These are phyloP conservation scores for Zygoascus sp. DNA, from an alignment of 1,139 yeast genomes.

Conservation along the genomic window DNA sequence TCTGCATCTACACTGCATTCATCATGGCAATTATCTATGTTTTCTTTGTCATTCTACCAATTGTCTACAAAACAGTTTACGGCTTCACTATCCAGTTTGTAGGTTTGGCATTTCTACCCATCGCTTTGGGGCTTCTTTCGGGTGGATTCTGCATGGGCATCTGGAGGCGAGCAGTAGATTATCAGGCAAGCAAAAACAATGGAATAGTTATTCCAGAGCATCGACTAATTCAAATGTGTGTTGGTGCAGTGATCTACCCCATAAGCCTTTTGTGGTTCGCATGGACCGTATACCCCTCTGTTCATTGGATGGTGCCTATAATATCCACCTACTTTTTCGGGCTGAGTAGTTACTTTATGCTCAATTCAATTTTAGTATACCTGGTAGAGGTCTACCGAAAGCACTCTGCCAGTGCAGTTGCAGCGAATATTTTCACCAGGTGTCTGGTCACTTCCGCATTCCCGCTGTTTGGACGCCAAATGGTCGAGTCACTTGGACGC, in stretches of 20 bases:
- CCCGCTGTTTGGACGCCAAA: slow-evolving; percentile 61
- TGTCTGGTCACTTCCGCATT: slow-evolving; percentile 60
- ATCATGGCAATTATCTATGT: slow-evolving; percentile 34
- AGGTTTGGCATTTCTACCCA: slow-evolving; percentile 16
- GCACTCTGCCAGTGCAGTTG: slow-evolving; percentile 66
- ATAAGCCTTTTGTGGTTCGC: slow-evolving; percentile 43
- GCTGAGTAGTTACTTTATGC: slow-evolving; percentile 49
- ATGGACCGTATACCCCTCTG: slow-evolving; percentile 44
- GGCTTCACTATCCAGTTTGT: slow-evolving; percentile 14
- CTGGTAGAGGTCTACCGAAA: slow-evolving; percentile 51
- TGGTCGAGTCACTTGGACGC: slow-evolving; percentile 48
- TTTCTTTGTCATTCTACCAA: slow-evolving; percentile 19
- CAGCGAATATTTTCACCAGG: slow-evolving; percentile 63
- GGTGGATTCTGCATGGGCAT: slow-evolving; percentile 6
- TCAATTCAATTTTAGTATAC: slow-evolving; percentile 48
- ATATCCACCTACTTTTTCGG: slow-evolving; percentile 59
- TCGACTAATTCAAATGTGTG: slow-evolving; percentile 32
- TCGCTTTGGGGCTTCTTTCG: slow-evolving; percentile 14
- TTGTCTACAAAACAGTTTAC: slow-evolving; percentile 17
- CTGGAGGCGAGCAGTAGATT: neutral
- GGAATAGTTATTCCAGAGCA: slow-evolving; percentile 12
- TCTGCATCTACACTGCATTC: slow-evolving; percentile 61
- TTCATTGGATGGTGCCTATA: slow-evolving; percentile 81
- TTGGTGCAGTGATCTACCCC: slow-evolving; percentile 48
- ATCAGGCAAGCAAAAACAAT: slow-evolving; percentile 1